Percentiles rank a stretch among this genome's conserved stretches.
These are phyloP conservation scores for Calendula officinalis DNA, from an alignment of 129 eudicot species.

Conservation along the genomic window DNA sequence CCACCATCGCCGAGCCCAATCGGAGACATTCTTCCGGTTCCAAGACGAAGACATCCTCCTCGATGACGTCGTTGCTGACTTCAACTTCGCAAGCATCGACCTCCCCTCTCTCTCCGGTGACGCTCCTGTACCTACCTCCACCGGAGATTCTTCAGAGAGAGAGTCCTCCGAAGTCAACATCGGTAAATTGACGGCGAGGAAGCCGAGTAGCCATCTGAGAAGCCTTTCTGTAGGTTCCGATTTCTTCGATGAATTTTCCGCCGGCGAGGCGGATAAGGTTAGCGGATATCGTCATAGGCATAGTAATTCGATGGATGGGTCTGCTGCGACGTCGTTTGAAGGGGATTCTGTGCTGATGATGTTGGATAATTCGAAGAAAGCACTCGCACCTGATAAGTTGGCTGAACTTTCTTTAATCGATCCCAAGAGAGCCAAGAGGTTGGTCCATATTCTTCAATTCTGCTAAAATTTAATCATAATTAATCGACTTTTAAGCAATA, in stretches of 20 bases:
- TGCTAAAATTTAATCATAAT: neutral
- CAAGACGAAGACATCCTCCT: constrained; percentile 13
- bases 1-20: constrained; percentile 88
- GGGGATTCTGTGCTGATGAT: constrained; percentile 41
- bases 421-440: constrained; percentile 94
- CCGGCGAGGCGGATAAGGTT: constrained; percentile 16
- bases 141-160: constrained; percentile 37
- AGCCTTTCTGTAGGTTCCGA: constrained; percentile 84
- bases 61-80: constrained; percentile 50
- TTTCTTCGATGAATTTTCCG: constrained; percentile 64
- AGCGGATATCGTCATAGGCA: constrained; percentile 41
- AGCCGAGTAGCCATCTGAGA: constrained; percentile 48
- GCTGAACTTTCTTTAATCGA: constrained; percentile 87
- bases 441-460: neutral
- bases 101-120: constrained; percentile 29
- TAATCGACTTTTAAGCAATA: neutral
- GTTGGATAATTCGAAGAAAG: constrained; percentile 54
- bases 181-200: constrained; percentile 15
- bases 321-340: constrained; percentile 53
- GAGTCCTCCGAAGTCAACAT: constrained; percentile 34
- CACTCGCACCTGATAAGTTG: constrained; percentile 58
- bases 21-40: constrained; percentile 68
- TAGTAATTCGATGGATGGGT: constrained; percentile 70
- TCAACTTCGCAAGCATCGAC: constrained; percentile 52
- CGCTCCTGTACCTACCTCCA: constrained; percentile 25